These are phyloP conservation scores for Aspergillus pseudoglaucus DNA, from an alignment of 2,329 filamentous ascomycete genomes.

Conservation along the genomic window DNA sequence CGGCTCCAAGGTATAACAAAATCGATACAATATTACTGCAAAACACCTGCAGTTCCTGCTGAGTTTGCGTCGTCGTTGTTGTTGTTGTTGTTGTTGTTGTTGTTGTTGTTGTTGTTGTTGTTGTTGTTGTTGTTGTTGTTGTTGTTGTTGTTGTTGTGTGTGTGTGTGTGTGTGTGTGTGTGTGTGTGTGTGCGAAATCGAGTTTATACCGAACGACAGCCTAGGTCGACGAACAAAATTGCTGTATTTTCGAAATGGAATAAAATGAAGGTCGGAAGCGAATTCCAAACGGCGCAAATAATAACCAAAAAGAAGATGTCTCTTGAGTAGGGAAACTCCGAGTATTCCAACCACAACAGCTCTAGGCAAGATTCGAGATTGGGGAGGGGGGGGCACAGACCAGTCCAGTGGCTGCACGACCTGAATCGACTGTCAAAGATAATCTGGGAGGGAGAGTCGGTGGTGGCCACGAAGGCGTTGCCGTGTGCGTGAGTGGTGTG, in stretches of 20 bases:
- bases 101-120: too few relatives aligned
- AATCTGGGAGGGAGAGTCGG: conserved; percentile 11
- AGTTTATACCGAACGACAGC: conserved; percentile 3
- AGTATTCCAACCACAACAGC: conserved; percentile 22
- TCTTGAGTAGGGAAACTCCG: conserved; percentile 15
- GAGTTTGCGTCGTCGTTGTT: conserved; percentile 45
- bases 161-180: too few relatives aligned
- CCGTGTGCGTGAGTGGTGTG: neutral
- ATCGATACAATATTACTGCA: conserved; percentile 35
- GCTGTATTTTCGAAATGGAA: conserved; percentile 10
- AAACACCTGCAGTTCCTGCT: conserved; percentile 76
- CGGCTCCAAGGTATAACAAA: conserved; percentile 23
- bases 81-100: too few relatives aligned
- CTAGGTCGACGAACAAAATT: conserved; percentile 3
- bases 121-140: too few relatives aligned
- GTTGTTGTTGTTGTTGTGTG: too few relatives aligned
- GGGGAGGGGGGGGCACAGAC: conserved; percentile 29
- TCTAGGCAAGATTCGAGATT: conserved; percentile 24
- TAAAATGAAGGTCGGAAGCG: conserved; percentile 8
- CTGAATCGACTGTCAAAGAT: conserved; percentile 21
- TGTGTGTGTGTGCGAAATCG: conserved; percentile 15
- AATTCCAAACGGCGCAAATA: conserved; percentile 7
- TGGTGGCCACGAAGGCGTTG: conserved; percentile 7
- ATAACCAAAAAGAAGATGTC: conserved; percentile 12
- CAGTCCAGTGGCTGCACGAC: conserved; percentile 42